Percentiles rank a stretch among this genome's conserved stretches.
phyloP scores from a whole-genome alignment of 306 rosid species.

The Styphnolobium japonicum region DNA sequence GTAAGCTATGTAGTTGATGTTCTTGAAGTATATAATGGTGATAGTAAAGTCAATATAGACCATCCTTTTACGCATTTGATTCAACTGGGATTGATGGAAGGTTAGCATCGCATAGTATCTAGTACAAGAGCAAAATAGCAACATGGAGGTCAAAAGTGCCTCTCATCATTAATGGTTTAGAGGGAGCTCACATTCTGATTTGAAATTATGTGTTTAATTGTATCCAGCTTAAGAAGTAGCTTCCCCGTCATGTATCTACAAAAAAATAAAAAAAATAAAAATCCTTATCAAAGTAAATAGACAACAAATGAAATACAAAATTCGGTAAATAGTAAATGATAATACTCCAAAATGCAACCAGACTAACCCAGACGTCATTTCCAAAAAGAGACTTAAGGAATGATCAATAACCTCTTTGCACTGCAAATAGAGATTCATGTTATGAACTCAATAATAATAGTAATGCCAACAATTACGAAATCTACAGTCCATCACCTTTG shows the following conservation, averaged over 20 bases:
- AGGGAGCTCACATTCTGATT: constrained; percentile 36
- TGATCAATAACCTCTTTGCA: constrained; percentile 51
- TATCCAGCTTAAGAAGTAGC: constrained; percentile 41
- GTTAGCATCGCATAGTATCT: neutral
- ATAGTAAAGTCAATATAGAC: neutral
- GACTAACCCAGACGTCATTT: constrained; percentile 52
- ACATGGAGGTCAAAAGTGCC: constrained; percentile 2
- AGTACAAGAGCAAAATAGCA: neutral
- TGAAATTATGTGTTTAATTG: constrained; percentile 29
- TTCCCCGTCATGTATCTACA: constrained; percentile 41
- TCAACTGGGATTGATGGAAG: neutral
- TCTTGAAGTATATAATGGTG: neutral
- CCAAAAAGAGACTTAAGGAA: constrained; percentile 40
- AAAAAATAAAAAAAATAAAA: neutral
- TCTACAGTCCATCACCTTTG: constrained; percentile 54
- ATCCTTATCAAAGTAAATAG: constrained; percentile 7
- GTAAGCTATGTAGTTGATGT: neutral
- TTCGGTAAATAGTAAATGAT: neutral
- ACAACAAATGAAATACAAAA: neutral
- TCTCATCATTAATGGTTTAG: constrained; percentile 1
- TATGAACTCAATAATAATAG: constrained; percentile 2
- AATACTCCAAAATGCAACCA: neutral
- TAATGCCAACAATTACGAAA: neutral
- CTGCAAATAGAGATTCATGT: constrained; percentile 30
- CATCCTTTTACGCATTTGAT: neutral